phyloP scores from a whole-genome alignment of 2,329 filamentous ascomycete species.

The Fusarium burgessii region DNA sequence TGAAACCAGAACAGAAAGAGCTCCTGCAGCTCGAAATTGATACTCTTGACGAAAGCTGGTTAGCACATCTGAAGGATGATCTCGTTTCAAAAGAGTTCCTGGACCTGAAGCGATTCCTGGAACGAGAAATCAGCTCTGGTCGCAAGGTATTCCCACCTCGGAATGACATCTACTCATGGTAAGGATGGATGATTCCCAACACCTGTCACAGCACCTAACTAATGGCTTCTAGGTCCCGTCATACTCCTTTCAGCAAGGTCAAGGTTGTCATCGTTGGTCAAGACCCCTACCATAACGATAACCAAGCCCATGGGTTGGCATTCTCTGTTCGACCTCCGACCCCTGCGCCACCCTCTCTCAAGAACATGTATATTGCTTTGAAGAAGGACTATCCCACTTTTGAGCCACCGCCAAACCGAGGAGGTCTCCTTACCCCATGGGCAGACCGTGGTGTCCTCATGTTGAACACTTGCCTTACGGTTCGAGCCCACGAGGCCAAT shows the following conservation, averaged over 20 bases:
- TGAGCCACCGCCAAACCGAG: slow-evolving; percentile 77
- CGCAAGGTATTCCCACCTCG: slow-evolving; percentile 88
- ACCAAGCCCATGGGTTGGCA: slow-evolving; percentile 95
- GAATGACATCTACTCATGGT: slow-evolving; percentile 96
- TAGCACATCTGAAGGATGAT: slow-evolving; percentile 89
- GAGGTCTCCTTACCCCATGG: slow-evolving; percentile 91
- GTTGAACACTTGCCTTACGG: slow-evolving; percentile 94
- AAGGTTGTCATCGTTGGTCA: slow-evolving; percentile 95
- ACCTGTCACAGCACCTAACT: slow-evolving; percentile 27
- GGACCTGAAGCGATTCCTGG: slow-evolving; percentile 87
- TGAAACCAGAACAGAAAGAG: slow-evolving; percentile 84
- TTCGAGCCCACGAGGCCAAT: slow-evolving; percentile 88
- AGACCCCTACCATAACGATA: slow-evolving; percentile 95
- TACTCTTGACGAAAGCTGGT: slow-evolving; percentile 91
- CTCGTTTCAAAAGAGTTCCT: slow-evolving; percentile 83
- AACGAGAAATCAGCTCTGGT: slow-evolving; percentile 77
- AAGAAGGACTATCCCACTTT: slow-evolving; percentile 90
- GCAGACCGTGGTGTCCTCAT: slow-evolving; percentile 92
- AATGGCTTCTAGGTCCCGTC: slow-evolving; percentile 78
- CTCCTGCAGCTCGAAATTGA: slow-evolving; percentile 91
- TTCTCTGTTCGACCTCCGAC: slow-evolving; percentile 95
- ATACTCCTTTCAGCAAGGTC: slow-evolving; percentile 88
- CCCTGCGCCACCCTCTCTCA: slow-evolving; percentile 86
- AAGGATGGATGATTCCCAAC: slow-evolving; percentile 44
- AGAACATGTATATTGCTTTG: slow-evolving; percentile 92